Base-by-base conservation (phyloP, 441 rosid species). In the Mallotus japonicus region DNA sequence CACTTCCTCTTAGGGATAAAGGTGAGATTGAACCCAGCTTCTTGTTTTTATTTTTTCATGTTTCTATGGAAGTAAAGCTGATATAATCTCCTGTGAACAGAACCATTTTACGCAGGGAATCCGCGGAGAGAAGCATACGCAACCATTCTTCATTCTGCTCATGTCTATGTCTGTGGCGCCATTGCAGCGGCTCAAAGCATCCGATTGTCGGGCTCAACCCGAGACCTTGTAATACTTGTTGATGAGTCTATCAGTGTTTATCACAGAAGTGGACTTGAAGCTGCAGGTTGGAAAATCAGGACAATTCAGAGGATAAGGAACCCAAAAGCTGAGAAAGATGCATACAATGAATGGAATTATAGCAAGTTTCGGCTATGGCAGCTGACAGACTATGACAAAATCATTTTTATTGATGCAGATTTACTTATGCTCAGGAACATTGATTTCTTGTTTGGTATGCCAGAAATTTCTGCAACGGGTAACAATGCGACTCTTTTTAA, bases 341-440 rank as follows among this genome's bases (percentile, higher is more conserved):
- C 97, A 3, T 94, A 94, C 80, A 94, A 94, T 37, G 96, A 94
- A 73, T 94, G 97, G 97, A 94, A 94, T 77, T 92, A 94, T 83
- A 94, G 97, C 92, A 94, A 90, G 81, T 94, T 94, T 76, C 76
- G 96, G 50, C 71, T 94, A 24, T 94, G 97, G 98, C 97, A 94
- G 85, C 84, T 94, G 66, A 94, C 96, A 16, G 95, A 90, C 65
- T 94, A 94, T 47, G 91, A 92, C 73, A 94, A 92, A 80, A 82
- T 94, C 72, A 92, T 94, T 58, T 94, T 94, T 85, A 92, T 94
- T 1, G 98, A 94, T 24, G 95, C 97, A 0, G 97, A 94, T 75
- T 74, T 94, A 70, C 86, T 94, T 2, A 82, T 92, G 65, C 88
- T 92, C n/a, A 78, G 96, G 75, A 92, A 94, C 90, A 88, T 94